Base-by-base conservation (phyloP, 2,329 filamentous ascomycete species). In the Fusarium cicatricum region DNA sequence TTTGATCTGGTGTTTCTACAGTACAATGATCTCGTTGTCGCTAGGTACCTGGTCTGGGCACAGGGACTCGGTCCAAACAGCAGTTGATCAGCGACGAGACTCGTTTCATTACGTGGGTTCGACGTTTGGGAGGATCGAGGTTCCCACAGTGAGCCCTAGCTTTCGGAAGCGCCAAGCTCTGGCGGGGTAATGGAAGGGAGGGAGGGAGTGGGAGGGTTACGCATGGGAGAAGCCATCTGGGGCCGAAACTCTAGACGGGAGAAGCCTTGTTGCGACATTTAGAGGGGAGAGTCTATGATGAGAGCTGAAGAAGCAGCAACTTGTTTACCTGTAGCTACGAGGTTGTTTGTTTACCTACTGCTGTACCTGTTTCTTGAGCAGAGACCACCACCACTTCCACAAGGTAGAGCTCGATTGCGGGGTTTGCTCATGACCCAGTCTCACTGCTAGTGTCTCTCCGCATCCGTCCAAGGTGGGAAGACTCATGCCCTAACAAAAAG, bases 401-500 rank as follows among this genome's bases (percentile, higher is more conserved):
- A n/a, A n/a, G n/a, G n/a, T n/a, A 19, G 34, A 19, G 34, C 15
- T 31, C 45, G 28, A 49, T 28, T 49, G 46, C 37, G 45, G 46
- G 46, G 46, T 16, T 38, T 31, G 19, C n/a, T n/a, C 36, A 33
- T 19, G 28, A 33, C 23, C 23, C 23, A 26, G 6, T 11, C 19
- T 17, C 16, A 21, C 29, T 34, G 32, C 17, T 47, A 12, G 37
- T 19, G 29, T 16, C 36, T 55, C 43, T 44, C 45, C 59, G 44
- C 48, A 47, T 47, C 32, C 29, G 39, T 36, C 42, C 60, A n/a
- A n/a, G n/a, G n/a, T n/a, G n/a, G n/a, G n/a, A n/a, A n/a, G n/a
- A n/a, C n/a, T n/a, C n/a, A 54, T 67, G 60, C 65, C 65, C 65
- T 67, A 68, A 67, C 50, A 53, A 43, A 47, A 40, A 12, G 19